phyloP scores from a whole-genome alignment of 495 filamentous ascomycete species.

The Alectoria sarmentosa region DNA sequence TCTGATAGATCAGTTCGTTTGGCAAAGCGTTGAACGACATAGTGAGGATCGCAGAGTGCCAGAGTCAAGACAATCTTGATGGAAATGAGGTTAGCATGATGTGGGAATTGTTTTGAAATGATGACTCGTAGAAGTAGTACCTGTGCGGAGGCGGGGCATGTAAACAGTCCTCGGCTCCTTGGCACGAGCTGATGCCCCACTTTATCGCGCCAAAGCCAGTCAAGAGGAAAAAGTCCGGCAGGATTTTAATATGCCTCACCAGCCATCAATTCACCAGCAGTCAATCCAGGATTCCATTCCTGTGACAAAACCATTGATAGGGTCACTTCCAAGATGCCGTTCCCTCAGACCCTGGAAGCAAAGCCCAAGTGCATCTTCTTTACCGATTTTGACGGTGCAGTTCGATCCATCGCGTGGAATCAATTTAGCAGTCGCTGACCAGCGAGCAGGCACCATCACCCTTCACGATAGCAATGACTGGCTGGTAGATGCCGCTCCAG shows the following conservation, averaged over 20 bases:
- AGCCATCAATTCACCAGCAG: neutral
- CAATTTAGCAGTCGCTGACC: slow-evolving; percentile 24
- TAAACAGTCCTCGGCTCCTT: neutral
- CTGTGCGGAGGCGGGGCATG: slow-evolving; percentile 1
- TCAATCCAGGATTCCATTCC: neutral
- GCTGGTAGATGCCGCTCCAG: slow-evolving; percentile 43
- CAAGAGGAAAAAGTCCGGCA: neutral
- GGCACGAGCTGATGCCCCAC: slow-evolving; percentile 7
- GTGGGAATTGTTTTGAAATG: neutral
- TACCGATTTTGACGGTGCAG: slow-evolving; percentile 95
- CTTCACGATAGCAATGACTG: slow-evolving; percentile 70
- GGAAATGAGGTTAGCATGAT: neutral
- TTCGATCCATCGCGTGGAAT: slow-evolving; percentile 78
- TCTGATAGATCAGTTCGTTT: slow-evolving; percentile 22
- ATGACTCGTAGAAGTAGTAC: slow-evolving; percentile 3
- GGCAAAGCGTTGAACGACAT: slow-evolving; percentile 22
- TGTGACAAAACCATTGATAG: neutral
- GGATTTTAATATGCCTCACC: neutral
- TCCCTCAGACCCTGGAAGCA: slow-evolving; percentile 43
- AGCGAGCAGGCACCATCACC: slow-evolving; percentile 2
- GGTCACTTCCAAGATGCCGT: slow-evolving; percentile 24
- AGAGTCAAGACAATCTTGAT: neutral
- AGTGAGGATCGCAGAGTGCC: neutral
- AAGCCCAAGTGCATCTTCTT: slow-evolving; percentile 88
- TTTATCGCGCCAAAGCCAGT: neutral